phyloP scores from a whole-genome alignment of 345 rosid genomes.

The Citrus sp. region DNA sequence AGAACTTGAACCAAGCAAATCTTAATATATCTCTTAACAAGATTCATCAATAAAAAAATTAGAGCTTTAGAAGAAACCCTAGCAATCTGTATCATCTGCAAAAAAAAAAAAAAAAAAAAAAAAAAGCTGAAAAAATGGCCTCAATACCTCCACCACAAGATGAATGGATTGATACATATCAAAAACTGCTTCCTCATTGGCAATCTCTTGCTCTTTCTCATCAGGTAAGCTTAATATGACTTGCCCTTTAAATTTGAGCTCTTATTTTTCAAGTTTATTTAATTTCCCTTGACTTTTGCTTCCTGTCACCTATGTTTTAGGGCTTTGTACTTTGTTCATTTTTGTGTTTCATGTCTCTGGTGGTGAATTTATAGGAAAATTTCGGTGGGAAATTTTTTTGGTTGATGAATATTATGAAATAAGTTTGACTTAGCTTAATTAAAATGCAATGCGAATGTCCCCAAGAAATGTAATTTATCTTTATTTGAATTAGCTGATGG shows the following conservation, averaged over 20 bases:
- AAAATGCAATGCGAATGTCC: neutral
- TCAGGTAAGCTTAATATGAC: slow-evolving; percentile 31
- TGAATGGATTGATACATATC: slow-evolving; percentile 60
- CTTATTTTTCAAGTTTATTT: neutral
- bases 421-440: neutral
- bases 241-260: neutral
- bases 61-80: slow-evolving; percentile 1
- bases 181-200: slow-evolving; percentile 53
- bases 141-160: slow-evolving; percentile 43
- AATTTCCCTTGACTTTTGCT: neutral
- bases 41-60: neutral
- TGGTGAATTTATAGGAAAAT: neutral
- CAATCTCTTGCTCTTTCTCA: slow-evolving; percentile 44
- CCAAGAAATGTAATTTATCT: neutral
- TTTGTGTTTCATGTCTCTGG: neutral
- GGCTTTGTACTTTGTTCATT: neutral
- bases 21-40: neutral
- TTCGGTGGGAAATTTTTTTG: neutral
- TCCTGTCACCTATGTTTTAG: neutral
- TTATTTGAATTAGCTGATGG: neutral
- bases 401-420: neutral
- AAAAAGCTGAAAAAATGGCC: slow-evolving; percentile 18
- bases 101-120: too few relatives aligned
- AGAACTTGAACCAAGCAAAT: neutral
- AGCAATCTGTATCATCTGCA: neutral